Conservation (phyloP, 2,329 filamentous ascomycete species). For the Colletotrichum tofieldiae region DNA sequence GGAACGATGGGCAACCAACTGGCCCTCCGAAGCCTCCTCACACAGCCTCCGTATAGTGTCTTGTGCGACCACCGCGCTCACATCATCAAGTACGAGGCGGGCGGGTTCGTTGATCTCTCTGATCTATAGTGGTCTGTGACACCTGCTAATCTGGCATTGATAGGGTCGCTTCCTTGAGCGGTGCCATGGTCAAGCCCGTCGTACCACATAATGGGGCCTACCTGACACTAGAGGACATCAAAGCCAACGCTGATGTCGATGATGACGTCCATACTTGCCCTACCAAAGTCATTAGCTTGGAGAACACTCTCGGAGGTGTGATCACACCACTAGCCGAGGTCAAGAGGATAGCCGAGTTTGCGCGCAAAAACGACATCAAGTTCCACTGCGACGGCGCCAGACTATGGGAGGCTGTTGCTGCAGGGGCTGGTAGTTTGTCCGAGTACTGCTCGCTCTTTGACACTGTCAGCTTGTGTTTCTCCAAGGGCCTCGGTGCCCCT, state of each 20-base stretch:
- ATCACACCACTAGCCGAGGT: constrained; percentile 84
- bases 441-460: constrained; percentile 81
- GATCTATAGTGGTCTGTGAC: neutral
- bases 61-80: constrained; percentile 86
- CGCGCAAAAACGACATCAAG: constrained; percentile 73
- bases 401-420: constrained; percentile 85
- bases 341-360: constrained; percentile 79
- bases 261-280: constrained; percentile 85
- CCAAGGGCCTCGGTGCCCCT: constrained; percentile 86
- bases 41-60: constrained; percentile 84
- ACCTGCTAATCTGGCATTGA: constrained; percentile 42
- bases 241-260: constrained; percentile 74
- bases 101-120: constrained; percentile 62
- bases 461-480: constrained; percentile 84
- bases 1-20: constrained; percentile 97
- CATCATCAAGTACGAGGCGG: constrained; percentile 78
- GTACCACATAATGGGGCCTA: constrained; percentile 80
- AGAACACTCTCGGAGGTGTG: constrained; percentile 88
- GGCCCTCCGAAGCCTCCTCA: constrained; percentile 82
- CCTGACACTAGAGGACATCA: constrained; percentile 83
- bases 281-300: constrained; percentile 84
- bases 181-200: constrained; percentile 78
- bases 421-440: constrained; percentile 76
- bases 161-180: constrained; percentile 79
- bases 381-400: constrained; percentile 86